Base-by-base conservation (phyloP, 495 filamentous ascomycete genomes). In the Neurospora sp. region DNA sequence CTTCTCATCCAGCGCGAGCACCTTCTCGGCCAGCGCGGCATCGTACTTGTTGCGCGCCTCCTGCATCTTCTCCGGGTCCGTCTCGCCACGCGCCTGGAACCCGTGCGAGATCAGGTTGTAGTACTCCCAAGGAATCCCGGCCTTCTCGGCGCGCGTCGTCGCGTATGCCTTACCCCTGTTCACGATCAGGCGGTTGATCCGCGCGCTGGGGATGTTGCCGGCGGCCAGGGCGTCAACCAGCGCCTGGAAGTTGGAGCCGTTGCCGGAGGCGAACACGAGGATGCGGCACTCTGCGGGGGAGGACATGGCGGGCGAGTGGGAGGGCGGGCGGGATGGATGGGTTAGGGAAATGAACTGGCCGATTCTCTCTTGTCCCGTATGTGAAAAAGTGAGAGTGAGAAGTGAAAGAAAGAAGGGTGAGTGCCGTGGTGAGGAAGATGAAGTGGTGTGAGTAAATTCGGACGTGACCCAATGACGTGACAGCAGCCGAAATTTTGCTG, bases 181-280 rank as follows among this genome's bases (percentile, higher is more conserved):
- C 66, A 91, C 93, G 39, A 96, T 88, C 9, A 97, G 92, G 53
- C 91, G 90, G 40, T 91, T 81, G 75, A 98, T 92, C 40, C 82
- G 84, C 46, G 89, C 82, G 74, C 87, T 79, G 72, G 91, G 87
- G 71, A 93, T 86, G 9, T 81, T 76, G 27, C 83, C 81, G 20
- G 84, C 81, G 40, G 82, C 80, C 68, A 87, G 83, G 68, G 91
- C 90, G 81, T 97, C 91, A 77, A 97, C 96, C 46, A 97, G 87
- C 40, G 94, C 94, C 84, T 97, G 94, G 35, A 98, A 89, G 79
- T 98, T 98, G 69, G 92, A 88, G 74, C 95, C 95, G 75, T 87
- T 89, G 78, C 92, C 94, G 72, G 91, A 94, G 76, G 79, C 78
- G 73, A 84, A 77, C 40, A 84, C 82, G 40, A 81, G 69, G 69